Evolutionary conservation across 768 basidiomycete genomes (phyloP), one percentile per base, ranked within the genome.

Genomic region (Tulasnella sp.): DNA sequence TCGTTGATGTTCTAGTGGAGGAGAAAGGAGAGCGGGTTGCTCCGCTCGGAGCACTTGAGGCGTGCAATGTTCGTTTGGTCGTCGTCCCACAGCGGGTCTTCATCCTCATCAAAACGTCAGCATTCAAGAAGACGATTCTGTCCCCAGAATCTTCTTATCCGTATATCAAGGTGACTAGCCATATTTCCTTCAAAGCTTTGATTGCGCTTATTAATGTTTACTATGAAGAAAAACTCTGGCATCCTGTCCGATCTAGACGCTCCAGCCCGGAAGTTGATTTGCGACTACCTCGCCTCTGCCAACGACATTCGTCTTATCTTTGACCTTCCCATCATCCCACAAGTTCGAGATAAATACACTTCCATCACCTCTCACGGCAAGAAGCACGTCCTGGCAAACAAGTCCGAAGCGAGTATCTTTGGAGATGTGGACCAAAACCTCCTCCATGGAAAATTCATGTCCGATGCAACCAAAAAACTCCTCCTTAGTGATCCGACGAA

Each of bases 241-340:
- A 31, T 8, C 7, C 25, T 74, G 1, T 34, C 37, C 17, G 52
- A 36, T 29, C 38, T 67, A 4, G 29, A 29, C 25, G 58, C 52
- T 0, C 31, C 29, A 9, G 22, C 52, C 17, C 49, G 17, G 1
- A 29, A n/a, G 31, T 25, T 9, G 19, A 29, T 74, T 22, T 74
- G 73, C 39, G 73, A 74, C 6, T 74, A 74, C 73, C 45, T 74
- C 34, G 45, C 37, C 73, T 54, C 73, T 36, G 73, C 49, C 0
- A 40, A 64, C 64, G 73, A 74, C 54, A 74, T 74, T 31, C 29
- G 40, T n/a, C 31, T 72, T 15, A 12, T 72, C 22, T 25, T 34
- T 12, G 38, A 45, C 71, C 31, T 72, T 6, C 40, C 71, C 0
- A 14, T 72, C 40, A 72, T 72, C 2, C 71, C 42, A 11, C 40